Evolutionary conservation across 169 alveolate genomes (phyloP).

Genomic region (Cryptosporidium tyzzeri): DNA sequence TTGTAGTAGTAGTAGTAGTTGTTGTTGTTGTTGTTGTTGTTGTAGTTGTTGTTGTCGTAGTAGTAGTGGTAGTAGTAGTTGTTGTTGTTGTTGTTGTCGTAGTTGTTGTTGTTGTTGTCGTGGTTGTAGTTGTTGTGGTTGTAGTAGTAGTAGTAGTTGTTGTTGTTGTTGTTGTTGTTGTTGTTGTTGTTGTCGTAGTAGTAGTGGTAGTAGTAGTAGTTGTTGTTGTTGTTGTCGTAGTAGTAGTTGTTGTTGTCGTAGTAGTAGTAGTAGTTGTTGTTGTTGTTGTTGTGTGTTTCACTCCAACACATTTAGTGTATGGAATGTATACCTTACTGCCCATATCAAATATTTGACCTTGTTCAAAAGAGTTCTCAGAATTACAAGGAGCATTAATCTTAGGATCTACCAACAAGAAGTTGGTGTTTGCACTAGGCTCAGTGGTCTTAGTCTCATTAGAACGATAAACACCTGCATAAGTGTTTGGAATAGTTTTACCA

Average conservation of each 20-base stretch:
- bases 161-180: constrained; percentile 10
- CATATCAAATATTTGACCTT: constrained; percentile 53
- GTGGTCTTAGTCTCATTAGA: background rate
- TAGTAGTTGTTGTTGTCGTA: constrained; percentile 6
- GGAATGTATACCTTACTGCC: constrained; percentile 10
- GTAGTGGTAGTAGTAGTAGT: constrained; percentile 18
- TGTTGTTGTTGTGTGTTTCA: constrained; percentile 27
- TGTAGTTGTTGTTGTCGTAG: constrained; percentile 3
- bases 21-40: constrained; percentile 12
- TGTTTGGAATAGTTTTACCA: constrained; percentile 3
- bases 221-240: constrained; percentile 21
- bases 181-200: constrained; percentile 21
- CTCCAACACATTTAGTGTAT: constrained; percentile 44
- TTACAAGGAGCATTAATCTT: constrained; percentile 56
- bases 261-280: constrained; percentile 32
- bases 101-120: constrained; percentile 11
- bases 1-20: constrained; percentile 1
- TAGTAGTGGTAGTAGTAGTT: constrained; percentile 21
- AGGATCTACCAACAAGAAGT: constrained; percentile 39
- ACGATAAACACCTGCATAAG: constrained; percentile 52
- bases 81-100: constrained; percentile 5
- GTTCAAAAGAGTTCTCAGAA: constrained; percentile 20
- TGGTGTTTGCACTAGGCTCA: constrained; percentile 9
- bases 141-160: constrained; percentile 22
- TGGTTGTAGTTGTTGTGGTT: constrained; percentile 10